Evolutionary conservation across 306 rosid species (phyloP).

Genomic region (Sechiopsis laciniata): DNA sequence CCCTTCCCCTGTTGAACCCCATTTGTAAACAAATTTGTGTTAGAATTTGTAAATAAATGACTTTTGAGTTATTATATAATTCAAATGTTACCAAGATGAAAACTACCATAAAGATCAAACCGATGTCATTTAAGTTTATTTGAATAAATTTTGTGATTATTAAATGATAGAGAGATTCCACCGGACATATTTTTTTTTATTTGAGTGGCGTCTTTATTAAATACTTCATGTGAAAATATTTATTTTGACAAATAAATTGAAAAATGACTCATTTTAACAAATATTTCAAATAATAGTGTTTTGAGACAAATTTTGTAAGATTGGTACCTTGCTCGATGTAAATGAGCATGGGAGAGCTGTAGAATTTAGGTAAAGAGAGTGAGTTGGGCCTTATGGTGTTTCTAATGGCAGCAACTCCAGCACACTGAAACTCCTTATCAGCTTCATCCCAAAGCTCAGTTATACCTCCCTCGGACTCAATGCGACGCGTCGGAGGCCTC

Average conservation of each 20-base stretch:
- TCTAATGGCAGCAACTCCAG: conserved; percentile 24
- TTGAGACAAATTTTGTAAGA: too few species aligned
- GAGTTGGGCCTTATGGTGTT: conserved; percentile 16
- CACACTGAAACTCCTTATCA: conserved; percentile 22
- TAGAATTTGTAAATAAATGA: neutral
- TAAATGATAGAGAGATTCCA: too few species aligned
- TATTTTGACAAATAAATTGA: too few species aligned
- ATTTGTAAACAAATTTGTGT: neutral
- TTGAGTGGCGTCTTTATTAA: too few species aligned
- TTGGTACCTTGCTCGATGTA: conserved; percentile 27
- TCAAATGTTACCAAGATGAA: too few species aligned
- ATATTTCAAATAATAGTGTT: neutral
- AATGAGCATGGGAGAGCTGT: conserved; percentile 16
- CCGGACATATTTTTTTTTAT: too few species aligned
- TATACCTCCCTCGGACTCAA: conserved; percentile 24
- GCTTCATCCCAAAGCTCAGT: conserved; percentile 20
- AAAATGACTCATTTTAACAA: too few species aligned
- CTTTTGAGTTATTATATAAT: too few species aligned
- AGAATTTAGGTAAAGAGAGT: conserved; percentile 15
- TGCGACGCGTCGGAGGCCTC: conserved; percentile 14
- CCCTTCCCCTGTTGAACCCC: conserved; percentile 25
- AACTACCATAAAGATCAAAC: too few species aligned
- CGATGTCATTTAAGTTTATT: too few species aligned
- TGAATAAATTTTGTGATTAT: too few species aligned
- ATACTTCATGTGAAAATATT: too few species aligned